A percentile compares a stretch with the other conserved stretches of the same genome.
Conservation (phyloP, 257 asterid species). For the Catharanthus roseus region DNA sequence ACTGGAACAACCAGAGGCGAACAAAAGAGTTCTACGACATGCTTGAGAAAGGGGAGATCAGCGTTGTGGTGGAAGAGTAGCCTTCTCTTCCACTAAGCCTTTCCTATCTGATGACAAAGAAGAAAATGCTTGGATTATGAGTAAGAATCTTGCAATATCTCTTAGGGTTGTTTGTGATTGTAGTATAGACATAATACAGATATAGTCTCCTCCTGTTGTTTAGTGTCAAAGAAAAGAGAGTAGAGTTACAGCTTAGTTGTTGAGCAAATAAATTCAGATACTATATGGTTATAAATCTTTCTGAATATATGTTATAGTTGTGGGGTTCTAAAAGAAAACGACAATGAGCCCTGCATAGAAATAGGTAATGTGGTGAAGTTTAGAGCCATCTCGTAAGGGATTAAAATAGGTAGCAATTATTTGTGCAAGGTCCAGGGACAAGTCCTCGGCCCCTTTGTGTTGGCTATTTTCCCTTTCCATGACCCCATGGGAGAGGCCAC, state of each 20-base stretch:
- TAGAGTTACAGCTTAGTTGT: background rate
- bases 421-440: no score
- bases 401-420: no score
- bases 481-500: background rate
- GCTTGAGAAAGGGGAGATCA: constrained; percentile 55
- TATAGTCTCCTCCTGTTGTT: background rate
- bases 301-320: no score
- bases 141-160: background rate
- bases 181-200: background rate
- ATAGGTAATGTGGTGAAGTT: background rate
- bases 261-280: no score
- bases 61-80: constrained; percentile 49
- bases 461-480: background rate
- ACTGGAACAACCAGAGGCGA: constrained; percentile 54
- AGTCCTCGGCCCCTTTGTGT: background rate
- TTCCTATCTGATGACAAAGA: no score
- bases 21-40: constrained; percentile 50
- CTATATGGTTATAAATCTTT: no score
- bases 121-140: background rate
- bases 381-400: background rate
- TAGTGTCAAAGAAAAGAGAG: no score
- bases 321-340: background rate
- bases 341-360: no score
- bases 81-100: background rate
- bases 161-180: background rate